Conservation (phyloP, 2,329 filamentous ascomycete species). For the Alternaria arborescens region DNA sequence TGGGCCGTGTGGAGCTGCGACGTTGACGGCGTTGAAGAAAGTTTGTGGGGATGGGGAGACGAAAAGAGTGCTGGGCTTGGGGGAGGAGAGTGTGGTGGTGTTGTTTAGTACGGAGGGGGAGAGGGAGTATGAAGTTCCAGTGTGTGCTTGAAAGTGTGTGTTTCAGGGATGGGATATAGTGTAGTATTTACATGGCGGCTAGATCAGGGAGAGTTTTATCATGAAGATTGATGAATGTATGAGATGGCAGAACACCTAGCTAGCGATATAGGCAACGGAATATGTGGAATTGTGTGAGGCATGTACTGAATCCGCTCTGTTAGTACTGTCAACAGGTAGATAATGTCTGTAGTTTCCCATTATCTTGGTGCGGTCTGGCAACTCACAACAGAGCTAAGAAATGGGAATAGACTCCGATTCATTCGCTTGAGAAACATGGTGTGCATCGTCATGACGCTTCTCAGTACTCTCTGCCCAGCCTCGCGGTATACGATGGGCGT, state of each 20-base stretch:
- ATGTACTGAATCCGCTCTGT: too few species aligned
- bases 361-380: too few species aligned
- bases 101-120: slow-evolving; percentile 72
- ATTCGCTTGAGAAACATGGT: too few species aligned
- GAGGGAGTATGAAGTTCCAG: neutral
- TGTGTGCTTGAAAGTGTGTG: neutral
- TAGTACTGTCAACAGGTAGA: too few species aligned
- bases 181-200: neutral
- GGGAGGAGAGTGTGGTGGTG: slow-evolving; percentile 65
- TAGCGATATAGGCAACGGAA: too few species aligned
- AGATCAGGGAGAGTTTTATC: neutral
- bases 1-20: slow-evolving; percentile 71
- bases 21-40: slow-evolving; percentile 65
- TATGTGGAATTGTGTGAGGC: too few species aligned
- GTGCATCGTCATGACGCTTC: too few species aligned
- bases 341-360: too few species aligned
- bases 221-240: neutral
- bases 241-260: fast-evolving
- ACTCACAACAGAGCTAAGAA: too few species aligned
- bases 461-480: too few species aligned
- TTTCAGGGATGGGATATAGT: neutral
- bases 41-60: slow-evolving; percentile 51
- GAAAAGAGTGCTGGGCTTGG: slow-evolving; percentile 48
- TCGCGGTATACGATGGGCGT: too few species aligned
- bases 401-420: too few species aligned